Base-by-base conservation (phyloP, 352 stramenopile species). In the Pythium guiyangense region DNA sequence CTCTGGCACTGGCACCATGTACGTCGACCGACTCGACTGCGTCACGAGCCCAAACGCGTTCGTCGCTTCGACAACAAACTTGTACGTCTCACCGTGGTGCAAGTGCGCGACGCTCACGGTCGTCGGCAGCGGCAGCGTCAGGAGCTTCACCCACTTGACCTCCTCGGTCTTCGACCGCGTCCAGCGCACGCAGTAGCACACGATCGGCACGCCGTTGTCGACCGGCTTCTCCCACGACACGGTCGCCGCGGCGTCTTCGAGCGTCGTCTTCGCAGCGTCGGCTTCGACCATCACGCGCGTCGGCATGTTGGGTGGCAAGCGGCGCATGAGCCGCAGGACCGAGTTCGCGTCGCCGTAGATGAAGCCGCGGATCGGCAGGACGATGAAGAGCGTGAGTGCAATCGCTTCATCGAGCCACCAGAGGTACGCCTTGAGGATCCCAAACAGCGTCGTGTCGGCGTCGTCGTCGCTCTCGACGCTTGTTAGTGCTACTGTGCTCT, bases 361-460 rank as follows among this genome's bases (percentile, higher is more conserved):
- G 54, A 88, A 86, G 25, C 80, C 79, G 35, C 84, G 82, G 48
- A 94, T 84, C 8, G 83, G 84, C 17, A 92, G 67, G 56, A 90
- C 74, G 27, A 92, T 68, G 47, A 94, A 79, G 18, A 90, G 51
- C 18, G 82, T 79, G 14, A 94, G 65, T 25, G 81, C 71, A 45
- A 94, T 87, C 3, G 77, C 80, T 54, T 94, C 84, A 48, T 94
- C 81, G n/a, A 94, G 68, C 84, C 84, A 94, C 81, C 83, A 94
- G 34, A 91, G 66, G 58, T 90, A 90, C 18, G 72, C 70, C 54
- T 85, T 88, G 29, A 92, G 56, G 45, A 83, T 37, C 10, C 64
- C 62, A 48, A 80, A 77, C 25, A 79, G 35, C n/a, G 29, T 34
- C 29, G 69, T 56, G 49, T 62, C 57, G 8, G 57, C 18, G 9